Conservation (phyloP, 192 early-diverging fungal genomes). For the Rhizophagus clarus region DNA sequence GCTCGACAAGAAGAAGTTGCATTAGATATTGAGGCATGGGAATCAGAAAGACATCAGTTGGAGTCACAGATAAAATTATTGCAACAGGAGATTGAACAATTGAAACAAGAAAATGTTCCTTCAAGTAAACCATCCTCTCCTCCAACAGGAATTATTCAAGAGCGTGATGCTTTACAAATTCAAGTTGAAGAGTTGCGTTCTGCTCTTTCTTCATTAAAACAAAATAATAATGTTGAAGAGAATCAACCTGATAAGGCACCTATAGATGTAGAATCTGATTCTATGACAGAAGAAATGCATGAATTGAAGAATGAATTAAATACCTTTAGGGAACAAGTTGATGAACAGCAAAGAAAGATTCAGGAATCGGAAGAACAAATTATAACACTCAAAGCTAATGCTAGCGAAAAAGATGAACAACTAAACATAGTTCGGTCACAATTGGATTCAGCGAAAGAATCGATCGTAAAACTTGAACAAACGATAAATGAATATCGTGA, state of each 20-base stretch:
- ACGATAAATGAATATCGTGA: conserved; percentile 20
- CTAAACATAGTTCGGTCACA: background rate
- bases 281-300: conserved; percentile 6
- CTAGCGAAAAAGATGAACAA: background rate
- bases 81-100: background rate
- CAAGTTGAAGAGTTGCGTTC: background rate
- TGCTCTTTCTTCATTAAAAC: background rate
- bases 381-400: background rate
- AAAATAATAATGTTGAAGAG: background rate
- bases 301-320: conserved; percentile 28
- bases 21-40: background rate
- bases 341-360: conserved; percentile 30
- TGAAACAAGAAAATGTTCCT: background rate
- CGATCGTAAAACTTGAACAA: background rate
- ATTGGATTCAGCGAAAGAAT: background rate
- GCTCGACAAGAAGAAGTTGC: background rate
- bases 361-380: conserved; percentile 11
- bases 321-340: conserved; percentile 29
- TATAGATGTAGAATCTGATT: background rate
- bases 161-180: background rate
- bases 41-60: background rate
- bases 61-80: background rate
- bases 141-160: background rate
- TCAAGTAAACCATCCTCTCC: background rate
- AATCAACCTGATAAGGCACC: background rate